phyloP scores from a whole-genome alignment of 352 stramenopile species.

The Globisporangium abappressorium region DNA sequence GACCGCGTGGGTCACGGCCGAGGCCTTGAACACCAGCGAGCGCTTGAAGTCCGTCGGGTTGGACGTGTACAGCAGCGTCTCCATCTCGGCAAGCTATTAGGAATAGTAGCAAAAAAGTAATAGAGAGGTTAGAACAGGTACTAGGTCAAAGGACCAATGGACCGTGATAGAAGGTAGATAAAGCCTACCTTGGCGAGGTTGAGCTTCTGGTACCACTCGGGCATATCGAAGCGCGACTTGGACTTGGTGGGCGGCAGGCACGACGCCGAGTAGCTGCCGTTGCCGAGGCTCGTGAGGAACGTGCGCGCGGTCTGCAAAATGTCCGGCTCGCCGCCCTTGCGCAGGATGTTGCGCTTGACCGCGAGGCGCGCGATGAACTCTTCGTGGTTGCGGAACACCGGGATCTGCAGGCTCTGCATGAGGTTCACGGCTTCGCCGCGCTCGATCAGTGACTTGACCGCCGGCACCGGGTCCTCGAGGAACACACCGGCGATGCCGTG shows the following conservation, averaged over 20 bases:
- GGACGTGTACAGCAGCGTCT: slow-evolving; percentile 55
- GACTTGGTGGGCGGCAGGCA: slow-evolving; percentile 73
- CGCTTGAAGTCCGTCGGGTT: slow-evolving; percentile 58
- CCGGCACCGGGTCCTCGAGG: slow-evolving; percentile 93
- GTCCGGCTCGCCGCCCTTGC: slow-evolving; percentile 96
- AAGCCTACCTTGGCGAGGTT: slow-evolving; percentile 48
- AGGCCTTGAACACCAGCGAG: slow-evolving; percentile 54
- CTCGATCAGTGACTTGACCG: slow-evolving; percentile 90
- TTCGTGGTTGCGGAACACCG: slow-evolving; percentile 89
- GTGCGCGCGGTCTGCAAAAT: slow-evolving; percentile 90
- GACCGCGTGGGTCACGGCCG: slow-evolving; percentile 40
- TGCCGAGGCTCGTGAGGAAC: slow-evolving; percentile 78
- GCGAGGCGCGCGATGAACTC: slow-evolving; percentile 97
- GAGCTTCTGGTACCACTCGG: slow-evolving; percentile 59
- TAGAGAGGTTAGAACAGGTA: neutral
- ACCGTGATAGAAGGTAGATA: neutral
- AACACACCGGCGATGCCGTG: slow-evolving; percentile 95
- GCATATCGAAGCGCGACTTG: slow-evolving; percentile 82
- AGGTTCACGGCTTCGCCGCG: slow-evolving; percentile 91
- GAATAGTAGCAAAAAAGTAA: slow-evolving; percentile 6
- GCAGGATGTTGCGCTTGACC: slow-evolving; percentile 90
- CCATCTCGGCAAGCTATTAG: slow-evolving; percentile 42
- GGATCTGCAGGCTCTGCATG: slow-evolving; percentile 96
- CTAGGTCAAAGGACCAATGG: neutral
- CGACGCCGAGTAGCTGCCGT: slow-evolving; percentile 49